Conservation (phyloP, 495 filamentous ascomycete genomes). For the Penicillium riverlandense region DNA sequence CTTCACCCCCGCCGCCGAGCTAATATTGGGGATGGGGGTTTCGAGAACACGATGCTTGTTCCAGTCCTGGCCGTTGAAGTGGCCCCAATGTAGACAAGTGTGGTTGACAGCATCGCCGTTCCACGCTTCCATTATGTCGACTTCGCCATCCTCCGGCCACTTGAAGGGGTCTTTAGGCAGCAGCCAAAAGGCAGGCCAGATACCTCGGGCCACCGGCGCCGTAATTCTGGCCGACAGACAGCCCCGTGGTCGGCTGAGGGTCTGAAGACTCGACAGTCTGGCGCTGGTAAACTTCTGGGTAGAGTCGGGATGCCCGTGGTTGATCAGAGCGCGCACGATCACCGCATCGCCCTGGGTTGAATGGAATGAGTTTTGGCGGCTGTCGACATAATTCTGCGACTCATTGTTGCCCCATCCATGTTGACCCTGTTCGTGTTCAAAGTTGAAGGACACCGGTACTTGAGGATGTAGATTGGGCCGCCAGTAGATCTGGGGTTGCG, state of each 20-base stretch:
- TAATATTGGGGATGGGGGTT: slow-evolving; percentile 19
- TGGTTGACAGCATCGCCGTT: slow-evolving; percentile 23
- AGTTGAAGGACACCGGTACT: slow-evolving; percentile 16
- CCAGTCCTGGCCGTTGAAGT: slow-evolving; percentile 22
- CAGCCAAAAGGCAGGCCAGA: slow-evolving; percentile 27
- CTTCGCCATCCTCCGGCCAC: slow-evolving; percentile 24
- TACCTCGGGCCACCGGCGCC: slow-evolving; percentile 18
- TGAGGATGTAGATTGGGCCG: slow-evolving; percentile 18
- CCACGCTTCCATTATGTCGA: slow-evolving; percentile 23
- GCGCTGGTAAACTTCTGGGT: slow-evolving; percentile 21
- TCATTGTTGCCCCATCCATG: slow-evolving; percentile 24
- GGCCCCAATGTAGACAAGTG: slow-evolving; percentile 22
- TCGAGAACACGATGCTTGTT: slow-evolving; percentile 23
- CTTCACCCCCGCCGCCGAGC: slow-evolving; percentile 13
- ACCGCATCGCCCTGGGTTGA: slow-evolving; percentile 19
- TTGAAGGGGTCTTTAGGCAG: slow-evolving; percentile 26
- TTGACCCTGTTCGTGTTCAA: slow-evolving; percentile 17
- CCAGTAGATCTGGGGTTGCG: slow-evolving; percentile 23
- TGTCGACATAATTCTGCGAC: slow-evolving; percentile 20
- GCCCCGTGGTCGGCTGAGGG: slow-evolving; percentile 17
- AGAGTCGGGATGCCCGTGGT: slow-evolving; percentile 16
- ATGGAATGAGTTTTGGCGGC: slow-evolving; percentile 22
- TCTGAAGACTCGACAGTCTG: slow-evolving; percentile 18
- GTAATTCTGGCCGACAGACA: slow-evolving; percentile 22
- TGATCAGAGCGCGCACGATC: slow-evolving; percentile 21